phyloP scores from a whole-genome alignment of 2,329 filamentous ascomycete genomes.

The Ilyonectria robusta region DNA sequence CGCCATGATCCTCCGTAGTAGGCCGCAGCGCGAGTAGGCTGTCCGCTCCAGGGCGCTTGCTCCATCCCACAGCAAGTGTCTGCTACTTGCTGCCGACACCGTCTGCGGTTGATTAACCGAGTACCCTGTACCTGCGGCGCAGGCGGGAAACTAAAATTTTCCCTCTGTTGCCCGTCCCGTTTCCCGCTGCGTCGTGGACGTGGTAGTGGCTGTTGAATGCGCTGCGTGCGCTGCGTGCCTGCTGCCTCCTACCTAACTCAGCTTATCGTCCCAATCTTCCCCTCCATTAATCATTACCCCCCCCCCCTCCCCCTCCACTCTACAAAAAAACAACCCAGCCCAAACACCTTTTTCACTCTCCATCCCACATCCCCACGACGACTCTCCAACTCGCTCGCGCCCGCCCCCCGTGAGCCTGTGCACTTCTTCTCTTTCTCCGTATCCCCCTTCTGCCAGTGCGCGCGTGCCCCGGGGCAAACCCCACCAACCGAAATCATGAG shows the following conservation, averaged over 20 bases:
- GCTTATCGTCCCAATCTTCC: conserved; percentile 21
- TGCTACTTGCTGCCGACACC: background rate
- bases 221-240: background rate
- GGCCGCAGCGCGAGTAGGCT: background rate
- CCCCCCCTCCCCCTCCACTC: conserved; percentile 13
- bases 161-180: background rate
- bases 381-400: conserved; percentile 27
- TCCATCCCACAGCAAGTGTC: background rate
- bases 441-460: conserved; percentile 35
- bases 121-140: background rate
- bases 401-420: conserved; percentile 39
- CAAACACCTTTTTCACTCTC: conserved; percentile 25
- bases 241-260: background rate
- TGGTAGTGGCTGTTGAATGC: background rate
- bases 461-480: conserved; percentile 42
- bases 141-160: background rate
- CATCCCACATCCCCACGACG: conserved; percentile 32
- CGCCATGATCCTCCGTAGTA: background rate
- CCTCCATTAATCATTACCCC: conserved; percentile 12
- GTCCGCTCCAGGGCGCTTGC: background rate
- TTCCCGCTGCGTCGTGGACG: background rate
- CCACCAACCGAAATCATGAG: conserved; percentile 62
- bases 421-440: conserved; percentile 26
- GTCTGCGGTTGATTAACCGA: no score
- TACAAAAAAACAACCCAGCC: conserved; percentile 33